These are phyloP conservation scores for Citrullus colocynthis DNA, from an alignment of 306 rosid genomes.

Conservation along the genomic window DNA sequence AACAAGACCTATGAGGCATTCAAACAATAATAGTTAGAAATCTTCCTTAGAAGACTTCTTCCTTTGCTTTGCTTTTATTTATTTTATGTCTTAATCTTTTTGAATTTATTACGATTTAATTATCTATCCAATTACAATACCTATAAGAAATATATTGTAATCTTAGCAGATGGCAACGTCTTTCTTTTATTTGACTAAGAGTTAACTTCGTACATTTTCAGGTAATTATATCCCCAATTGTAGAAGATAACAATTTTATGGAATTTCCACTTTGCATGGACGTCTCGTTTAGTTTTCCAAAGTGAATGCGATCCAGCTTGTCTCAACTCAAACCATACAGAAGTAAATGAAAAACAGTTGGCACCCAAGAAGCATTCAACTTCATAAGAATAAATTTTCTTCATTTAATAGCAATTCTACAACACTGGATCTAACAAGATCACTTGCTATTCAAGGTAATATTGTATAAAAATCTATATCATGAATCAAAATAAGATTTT, in stretches of 20 bases:
- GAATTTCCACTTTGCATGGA: background rate
- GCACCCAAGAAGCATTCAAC: background rate
- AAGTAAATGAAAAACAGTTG: background rate
- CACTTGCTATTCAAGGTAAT: background rate
- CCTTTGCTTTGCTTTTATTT: background rate
- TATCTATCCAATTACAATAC: background rate
- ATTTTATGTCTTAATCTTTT: background rate
- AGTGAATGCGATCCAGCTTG: background rate
- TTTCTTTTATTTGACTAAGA: background rate
- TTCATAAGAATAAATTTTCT: background rate
- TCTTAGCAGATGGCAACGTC: background rate
- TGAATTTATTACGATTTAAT: background rate
- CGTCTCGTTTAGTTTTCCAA: background rate
- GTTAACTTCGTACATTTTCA: background rate
- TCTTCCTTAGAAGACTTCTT: background rate
- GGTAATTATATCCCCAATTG: background rate
- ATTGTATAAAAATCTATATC: background rate
- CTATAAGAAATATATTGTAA: background rate
- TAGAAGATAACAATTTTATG: background rate
- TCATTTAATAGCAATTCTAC: background rate
- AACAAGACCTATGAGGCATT: background rate
- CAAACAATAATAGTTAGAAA: background rate
- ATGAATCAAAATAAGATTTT: background rate
- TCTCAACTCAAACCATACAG: background rate
- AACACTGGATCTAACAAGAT: background rate